Conservation (phyloP, 805 yeast species). For the Myxozyma monticola region DNA sequence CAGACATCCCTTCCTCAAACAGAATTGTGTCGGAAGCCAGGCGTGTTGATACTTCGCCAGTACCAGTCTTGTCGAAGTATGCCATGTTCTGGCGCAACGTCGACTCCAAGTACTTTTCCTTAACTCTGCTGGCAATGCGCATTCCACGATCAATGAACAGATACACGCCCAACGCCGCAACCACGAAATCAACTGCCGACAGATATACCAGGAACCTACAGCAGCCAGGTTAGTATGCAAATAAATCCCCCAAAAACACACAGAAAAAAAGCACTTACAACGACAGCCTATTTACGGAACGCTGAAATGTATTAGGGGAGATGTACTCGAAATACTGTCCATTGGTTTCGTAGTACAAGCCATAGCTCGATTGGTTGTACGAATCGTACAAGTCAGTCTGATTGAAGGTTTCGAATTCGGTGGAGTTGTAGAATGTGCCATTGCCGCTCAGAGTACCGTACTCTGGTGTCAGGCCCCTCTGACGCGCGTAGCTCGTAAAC, state of each 20-base stretch:
- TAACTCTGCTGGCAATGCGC: conserved; percentile 43
- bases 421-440: too few relatives aligned
- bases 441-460: too few relatives aligned
- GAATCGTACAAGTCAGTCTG: too few relatives aligned
- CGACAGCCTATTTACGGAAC: conserved; percentile 39
- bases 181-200: conserved; percentile 13
- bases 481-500: conserved; percentile 13
- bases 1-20: conserved; percentile 46
- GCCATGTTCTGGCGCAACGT: conserved; percentile 45
- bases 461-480: conserved; percentile 42
- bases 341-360: conserved; percentile 17
- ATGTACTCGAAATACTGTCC: conserved; percentile 17
- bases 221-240: background rate
- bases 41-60: conserved; percentile 46
- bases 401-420: too few relatives aligned
- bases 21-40: conserved; percentile 43
- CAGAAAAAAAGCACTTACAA: conserved; percentile 28
- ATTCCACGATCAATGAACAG: conserved; percentile 45
- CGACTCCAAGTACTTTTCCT: conserved; percentile 40
- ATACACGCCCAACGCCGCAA: conserved; percentile 37
- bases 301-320: conserved; percentile 37
- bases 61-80: conserved; percentile 44
- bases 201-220: conserved; percentile 22
- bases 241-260: background rate
- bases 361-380: background rate